Evolutionary conservation across 2,329 filamentous ascomycete genomes (phyloP), one percentile per base, ranked within the genome.

Genomic region (Ceratocystiopsis minuta): DNA sequence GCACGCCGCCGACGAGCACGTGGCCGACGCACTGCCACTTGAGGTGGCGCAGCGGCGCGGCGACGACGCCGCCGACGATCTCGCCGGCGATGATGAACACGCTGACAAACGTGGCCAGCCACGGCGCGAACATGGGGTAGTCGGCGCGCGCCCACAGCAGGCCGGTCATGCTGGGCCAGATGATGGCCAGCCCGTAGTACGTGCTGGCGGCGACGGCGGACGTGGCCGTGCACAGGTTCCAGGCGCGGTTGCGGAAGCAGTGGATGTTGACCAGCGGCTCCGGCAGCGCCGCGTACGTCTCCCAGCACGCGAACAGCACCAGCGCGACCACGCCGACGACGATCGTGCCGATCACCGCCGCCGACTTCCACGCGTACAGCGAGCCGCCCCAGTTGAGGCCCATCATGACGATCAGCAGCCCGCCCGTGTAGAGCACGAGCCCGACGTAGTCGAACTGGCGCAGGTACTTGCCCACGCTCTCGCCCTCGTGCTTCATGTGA

Each of bases 201-300:
- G 59, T 54, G 33, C 53, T 55, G 14, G 58, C 57, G 9, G 54
- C 58, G 3, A 60, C 49, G 16, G 55, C 56, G 9, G 53, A 53
- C 13, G 58, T 42, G 34, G 59, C 48, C 12, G 52, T 54, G 13
- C 52, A 51, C 6, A 54, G 53, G 33, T 54, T 53, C 57, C 57
- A 60, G 11, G 45, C 49, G 20, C 48, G 46, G 47, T 60, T 58
- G 24, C 48, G 49, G 50, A 60, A 60, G 17, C 59, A 46, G 40
- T 55, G 52, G 51, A 60, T 55, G 9, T 56, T 58, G 12, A 61
- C 51, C 16, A 61, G 50, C 3, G 58, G 58, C 46, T 61, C 56
- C 36, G 55, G 52, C 31, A 56, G 47, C n/a, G 47, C 45, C 39
- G 32, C 32, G 34, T 32, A 41, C 11, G 12, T 36, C 37, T 58